Conservation (phyloP, 768 basidiomycete species). For the Mycena kentingensis region DNA sequence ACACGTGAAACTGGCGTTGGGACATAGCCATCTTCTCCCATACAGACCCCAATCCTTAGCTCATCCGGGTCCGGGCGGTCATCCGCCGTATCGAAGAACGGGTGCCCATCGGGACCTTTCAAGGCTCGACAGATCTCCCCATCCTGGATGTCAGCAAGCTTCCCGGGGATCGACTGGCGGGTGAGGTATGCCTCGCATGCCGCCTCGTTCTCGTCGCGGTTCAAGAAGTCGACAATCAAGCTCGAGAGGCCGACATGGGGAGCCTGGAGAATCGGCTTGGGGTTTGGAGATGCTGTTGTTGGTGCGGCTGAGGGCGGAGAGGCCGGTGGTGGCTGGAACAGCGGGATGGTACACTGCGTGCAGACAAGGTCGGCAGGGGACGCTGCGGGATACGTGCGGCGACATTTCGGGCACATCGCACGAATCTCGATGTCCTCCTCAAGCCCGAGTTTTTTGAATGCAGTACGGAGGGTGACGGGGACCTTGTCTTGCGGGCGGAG, state of each 20-base stretch:
- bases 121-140: neutral
- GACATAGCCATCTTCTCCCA: neutral
- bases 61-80: neutral
- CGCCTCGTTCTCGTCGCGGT: neutral
- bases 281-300: neutral
- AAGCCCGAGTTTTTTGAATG: neutral
- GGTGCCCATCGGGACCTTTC: neutral
- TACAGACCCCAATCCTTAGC: neutral
- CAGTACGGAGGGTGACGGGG: slow-evolving; percentile 2
- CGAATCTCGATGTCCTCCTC: neutral
- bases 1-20: too few relatives aligned
- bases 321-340: neutral
- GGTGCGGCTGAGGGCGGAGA: too few relatives aligned
- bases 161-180: neutral
- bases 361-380: neutral
- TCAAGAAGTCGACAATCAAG: neutral
- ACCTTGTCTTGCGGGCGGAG: neutral
- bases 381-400: neutral
- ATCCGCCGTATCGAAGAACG: neutral
- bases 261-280: neutral
- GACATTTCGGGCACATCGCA: neutral
- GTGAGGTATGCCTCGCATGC: neutral
- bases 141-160: too few relatives aligned
- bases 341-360: neutral
- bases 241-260: neutral